Evolutionary conservation across 2,329 filamentous ascomycete genomes (phyloP), one percentile per base, ranked within the genome.

Genomic region (Emmonsiellopsis sp.): DNA sequence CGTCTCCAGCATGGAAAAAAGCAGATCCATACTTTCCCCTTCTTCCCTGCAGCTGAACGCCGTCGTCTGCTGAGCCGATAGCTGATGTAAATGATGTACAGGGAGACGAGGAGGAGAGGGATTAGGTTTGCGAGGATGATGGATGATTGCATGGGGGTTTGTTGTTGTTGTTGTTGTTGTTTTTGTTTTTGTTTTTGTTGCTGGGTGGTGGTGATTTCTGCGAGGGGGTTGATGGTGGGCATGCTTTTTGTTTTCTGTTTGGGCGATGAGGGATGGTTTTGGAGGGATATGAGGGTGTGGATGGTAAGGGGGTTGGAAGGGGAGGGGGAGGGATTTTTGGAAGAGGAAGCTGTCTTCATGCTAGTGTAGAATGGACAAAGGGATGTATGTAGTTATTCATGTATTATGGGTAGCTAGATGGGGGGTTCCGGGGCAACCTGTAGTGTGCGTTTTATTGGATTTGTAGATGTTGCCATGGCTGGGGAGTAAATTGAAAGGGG

Each of bases 51-150:
- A 4, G 15, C 3, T 26, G 7, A 40, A n/a, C 2, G 4, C 9
- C 6, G 13, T 30, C 4, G 34, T 15, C 16, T 5, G 6, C 16
- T 38, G 30, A 53, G 37, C 13, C 47, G 52, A 43, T 48, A 51
- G 31, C 53, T 44, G 3, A 48, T 50, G 38, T 63, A 38, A 7
- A 61, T 3, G 10, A 63, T 48, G 46, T 61, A 63, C 43, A 57
- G 50, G 1, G 51, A 15, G n/a, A 56, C 10, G 10, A 54, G 43
- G 26, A 56, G 8, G 11, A 47, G 15, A n/a, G 52, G 57, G 31
- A 59, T 58, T 26, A 56, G 45, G 31, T 58, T 52, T 15, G 50
- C 16, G 13, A 59, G 50, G 3, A 55, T 10, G 30, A 50, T 9
- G 10, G 53, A 49, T 34, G 54, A 51, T 34, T 26, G 41, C 7